Conservation (phyloP, 352 stramenopile genomes). For the Aphanomyces stellatus region DNA sequence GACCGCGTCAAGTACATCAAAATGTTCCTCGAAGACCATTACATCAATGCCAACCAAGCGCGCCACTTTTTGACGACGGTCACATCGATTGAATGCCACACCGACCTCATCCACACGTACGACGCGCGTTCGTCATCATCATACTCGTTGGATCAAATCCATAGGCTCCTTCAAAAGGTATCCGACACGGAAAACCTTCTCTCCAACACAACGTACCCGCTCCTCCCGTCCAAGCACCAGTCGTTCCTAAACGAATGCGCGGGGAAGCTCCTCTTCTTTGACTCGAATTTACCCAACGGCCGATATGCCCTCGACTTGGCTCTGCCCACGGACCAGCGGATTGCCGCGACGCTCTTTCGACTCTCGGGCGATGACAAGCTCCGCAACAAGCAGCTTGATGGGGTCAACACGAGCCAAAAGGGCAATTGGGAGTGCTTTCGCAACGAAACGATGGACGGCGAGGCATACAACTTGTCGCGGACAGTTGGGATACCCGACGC, state of each 20-base stretch:
- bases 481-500: constrained; percentile 8
- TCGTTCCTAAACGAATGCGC: constrained; percentile 14
- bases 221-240: not conserved
- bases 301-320: constrained; percentile 7
- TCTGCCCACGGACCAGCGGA: not conserved
- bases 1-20: constrained; percentile 20
- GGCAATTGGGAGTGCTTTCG: constrained; percentile 42
- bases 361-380: constrained; percentile 16
- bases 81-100: not conserved
- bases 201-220: not conserved
- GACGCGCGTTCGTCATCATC: too few relatives aligned
- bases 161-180: constrained; percentile 13
- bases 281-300: constrained; percentile 4
- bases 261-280: constrained; percentile 16
- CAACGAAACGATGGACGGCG: constrained; percentile 32
- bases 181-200: constrained; percentile 13
- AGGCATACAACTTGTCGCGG: constrained; percentile 20
- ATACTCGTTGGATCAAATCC: not conserved
- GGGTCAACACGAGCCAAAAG: constrained; percentile 12
- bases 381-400: constrained; percentile 12
- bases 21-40: constrained; percentile 11
- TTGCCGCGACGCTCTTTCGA: constrained; percentile 4
- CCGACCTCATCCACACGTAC: constrained; percentile 10
- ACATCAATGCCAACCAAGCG: constrained; percentile 12
- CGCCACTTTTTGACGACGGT: not conserved